A percentile compares a stretch with the other conserved stretches of the same genome.
Conservation (phyloP, 768 basidiomycete genomes). For the Boletus rubroflammeus region DNA sequence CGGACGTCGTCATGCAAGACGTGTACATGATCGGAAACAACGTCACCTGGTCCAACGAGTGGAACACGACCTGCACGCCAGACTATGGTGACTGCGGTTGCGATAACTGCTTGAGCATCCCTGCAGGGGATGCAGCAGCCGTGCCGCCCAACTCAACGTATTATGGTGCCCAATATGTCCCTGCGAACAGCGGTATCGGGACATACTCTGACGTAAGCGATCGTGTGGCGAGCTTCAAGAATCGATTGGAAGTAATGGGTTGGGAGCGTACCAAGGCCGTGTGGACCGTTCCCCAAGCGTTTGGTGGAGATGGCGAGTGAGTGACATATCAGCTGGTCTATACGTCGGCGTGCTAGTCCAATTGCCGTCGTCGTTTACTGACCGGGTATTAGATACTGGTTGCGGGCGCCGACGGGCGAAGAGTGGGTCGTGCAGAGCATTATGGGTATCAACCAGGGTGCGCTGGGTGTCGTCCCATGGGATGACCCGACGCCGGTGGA, state of each 20-base stretch:
- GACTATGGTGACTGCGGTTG: slow-evolving; percentile 75
- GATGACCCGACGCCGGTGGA: slow-evolving; percentile 49
- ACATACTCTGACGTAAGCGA: slow-evolving; percentile 63
- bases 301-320: slow-evolving; percentile 40
- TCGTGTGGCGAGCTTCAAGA: slow-evolving; percentile 62
- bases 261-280: slow-evolving; percentile 68
- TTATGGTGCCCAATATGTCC: slow-evolving; percentile 11
- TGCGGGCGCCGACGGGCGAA: slow-evolving; percentile 58
- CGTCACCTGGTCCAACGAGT: slow-evolving; percentile 56
- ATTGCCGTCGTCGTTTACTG: background rate
- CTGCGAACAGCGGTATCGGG: slow-evolving; percentile 31
- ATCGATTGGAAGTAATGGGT: slow-evolving; percentile 57
- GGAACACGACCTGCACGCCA: slow-evolving; percentile 58
- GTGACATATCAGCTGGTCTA: slow-evolving; percentile 9
- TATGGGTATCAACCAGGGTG: slow-evolving; percentile 70
- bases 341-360: background rate
- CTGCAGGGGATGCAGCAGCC: slow-evolving; percentile 39
- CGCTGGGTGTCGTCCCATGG: slow-evolving; percentile 49
- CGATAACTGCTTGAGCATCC: slow-evolving; percentile 50
- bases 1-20: slow-evolving; percentile 72
- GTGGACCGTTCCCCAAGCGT: slow-evolving; percentile 81
- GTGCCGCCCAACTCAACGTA: slow-evolving; percentile 27
- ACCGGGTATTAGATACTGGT: slow-evolving; percentile 48
- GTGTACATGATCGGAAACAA: slow-evolving; percentile 51
- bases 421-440: slow-evolving; percentile 67